Evolutionary conservation across 2,329 filamentous ascomycete species (phyloP).

Genomic region (Phialophora verrucosa): DNA sequence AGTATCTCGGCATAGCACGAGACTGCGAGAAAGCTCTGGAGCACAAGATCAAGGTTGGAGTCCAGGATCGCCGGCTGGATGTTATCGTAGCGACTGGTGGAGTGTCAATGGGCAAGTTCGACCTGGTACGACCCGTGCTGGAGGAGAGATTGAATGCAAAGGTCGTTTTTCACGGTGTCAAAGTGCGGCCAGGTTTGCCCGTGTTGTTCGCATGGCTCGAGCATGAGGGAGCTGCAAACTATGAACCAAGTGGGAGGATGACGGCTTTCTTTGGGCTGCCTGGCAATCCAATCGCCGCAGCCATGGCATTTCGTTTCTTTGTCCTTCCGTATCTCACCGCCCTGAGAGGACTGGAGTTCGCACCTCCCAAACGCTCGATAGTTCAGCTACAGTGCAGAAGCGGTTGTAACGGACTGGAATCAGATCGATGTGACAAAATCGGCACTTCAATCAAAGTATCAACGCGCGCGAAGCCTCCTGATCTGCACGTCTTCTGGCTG

Average conservation of each 20-base stretch:
- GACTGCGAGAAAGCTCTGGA: slow-evolving; percentile 33
- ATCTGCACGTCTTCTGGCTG: slow-evolving; percentile 8
- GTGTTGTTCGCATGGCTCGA: slow-evolving; percentile 41
- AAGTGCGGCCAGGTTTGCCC: slow-evolving; percentile 43
- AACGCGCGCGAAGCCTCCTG: neutral
- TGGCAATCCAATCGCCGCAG: slow-evolving; percentile 42
- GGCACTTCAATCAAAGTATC: neutral
- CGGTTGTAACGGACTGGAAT: neutral
- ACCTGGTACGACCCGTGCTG: slow-evolving; percentile 30
- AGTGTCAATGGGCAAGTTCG: slow-evolving; percentile 42
- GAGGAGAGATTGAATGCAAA: slow-evolving; percentile 35
- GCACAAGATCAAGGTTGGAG: slow-evolving; percentile 21
- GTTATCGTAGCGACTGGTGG: slow-evolving; percentile 42
- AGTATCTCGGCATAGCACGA: slow-evolving; percentile 37
- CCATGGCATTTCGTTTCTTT: slow-evolving; percentile 43
- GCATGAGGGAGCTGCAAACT: neutral
- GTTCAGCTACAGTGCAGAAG: too few relatives aligned
- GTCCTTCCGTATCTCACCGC: slow-evolving; percentile 22
- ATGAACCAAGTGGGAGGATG: neutral
- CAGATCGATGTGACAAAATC: neutral
- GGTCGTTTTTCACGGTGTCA: slow-evolving; percentile 41
- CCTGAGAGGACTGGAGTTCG: neutral
- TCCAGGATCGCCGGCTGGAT: slow-evolving; percentile 33
- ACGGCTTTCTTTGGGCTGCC: slow-evolving; percentile 43
- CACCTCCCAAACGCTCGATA: too few relatives aligned